A percentile compares a stretch with the other conserved stretches of the same genome.
Conservation (phyloP, 495 filamentous ascomycete species). For the Neurospora sp. region DNA sequence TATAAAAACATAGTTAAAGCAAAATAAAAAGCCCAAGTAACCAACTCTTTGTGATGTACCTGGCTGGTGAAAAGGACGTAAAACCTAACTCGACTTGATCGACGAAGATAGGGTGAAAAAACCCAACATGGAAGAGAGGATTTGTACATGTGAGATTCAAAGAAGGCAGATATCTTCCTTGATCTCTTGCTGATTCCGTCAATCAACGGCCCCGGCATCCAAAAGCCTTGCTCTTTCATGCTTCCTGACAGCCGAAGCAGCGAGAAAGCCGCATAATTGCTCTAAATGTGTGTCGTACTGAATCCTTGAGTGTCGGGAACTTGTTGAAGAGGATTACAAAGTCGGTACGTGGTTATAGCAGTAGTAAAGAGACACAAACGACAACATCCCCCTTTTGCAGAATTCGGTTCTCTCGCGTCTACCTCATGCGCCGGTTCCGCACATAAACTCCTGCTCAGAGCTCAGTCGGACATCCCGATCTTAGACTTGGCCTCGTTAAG, state of each 20-base stretch:
- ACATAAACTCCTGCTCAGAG: conserved; percentile 8
- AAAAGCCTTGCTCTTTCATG: neutral
- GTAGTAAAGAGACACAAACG: neutral
- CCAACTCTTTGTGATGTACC: neutral
- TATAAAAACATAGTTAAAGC: neutral
- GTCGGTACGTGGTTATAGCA: neutral
- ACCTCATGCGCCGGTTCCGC: neutral
- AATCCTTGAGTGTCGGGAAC: neutral
- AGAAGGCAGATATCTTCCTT: neutral
- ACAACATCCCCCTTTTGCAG: neutral
- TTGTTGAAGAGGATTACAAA: neutral
- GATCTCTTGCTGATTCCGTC: neutral
- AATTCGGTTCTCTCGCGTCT: neutral
- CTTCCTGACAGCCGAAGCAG: neutral
- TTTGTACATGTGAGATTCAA: neutral
- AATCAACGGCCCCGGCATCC: neutral
- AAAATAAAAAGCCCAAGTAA: neutral
- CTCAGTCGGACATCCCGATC: conserved; percentile 26
- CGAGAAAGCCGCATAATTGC: neutral
- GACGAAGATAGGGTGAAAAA: neutral
- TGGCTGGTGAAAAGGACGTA: neutral
- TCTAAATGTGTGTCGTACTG: neutral
- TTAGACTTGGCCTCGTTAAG: conserved; percentile 37
- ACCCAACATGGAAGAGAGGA: neutral
- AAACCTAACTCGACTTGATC: neutral